Evolutionary conservation across 352 stramenopile genomes (phyloP).

Genomic region (Pythium oligandrum): DNA sequence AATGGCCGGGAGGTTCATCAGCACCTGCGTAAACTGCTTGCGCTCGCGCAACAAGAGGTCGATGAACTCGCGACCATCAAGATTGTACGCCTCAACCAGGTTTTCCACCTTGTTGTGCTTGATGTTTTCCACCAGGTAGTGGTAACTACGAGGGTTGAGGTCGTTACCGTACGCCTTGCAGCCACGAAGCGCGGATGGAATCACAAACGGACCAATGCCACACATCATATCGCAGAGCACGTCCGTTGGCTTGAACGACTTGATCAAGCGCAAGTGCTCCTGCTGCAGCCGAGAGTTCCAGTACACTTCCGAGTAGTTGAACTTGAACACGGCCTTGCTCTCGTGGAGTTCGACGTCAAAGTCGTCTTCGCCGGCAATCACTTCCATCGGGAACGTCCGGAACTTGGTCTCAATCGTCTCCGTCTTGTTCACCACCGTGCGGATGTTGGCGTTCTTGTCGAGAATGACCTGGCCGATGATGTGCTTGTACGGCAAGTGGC

Average conservation of each 20-base stretch:
- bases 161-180: constrained; percentile 91
- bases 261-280: constrained; percentile 92
- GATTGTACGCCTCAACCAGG: constrained; percentile 84
- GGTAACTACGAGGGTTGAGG: constrained; percentile 88
- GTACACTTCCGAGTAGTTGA: constrained; percentile 97
- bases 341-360: constrained; percentile 90
- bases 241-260: constrained; percentile 48
- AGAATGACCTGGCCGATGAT: constrained; percentile 97
- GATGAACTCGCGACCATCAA: constrained; percentile 92
- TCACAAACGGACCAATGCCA: constrained; percentile 94
- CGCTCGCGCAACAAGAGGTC: constrained; percentile 60
- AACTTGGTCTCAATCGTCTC: constrained; percentile 94
- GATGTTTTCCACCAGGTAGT: constrained; percentile 91
- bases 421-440: constrained; percentile 98
- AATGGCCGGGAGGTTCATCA: constrained; percentile 96
- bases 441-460: constrained; percentile 95
- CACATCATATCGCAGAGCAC: constrained; percentile 95
- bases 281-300: constrained; percentile 96
- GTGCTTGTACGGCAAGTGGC: constrained; percentile 94
- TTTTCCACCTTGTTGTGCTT: constrained; percentile 87
- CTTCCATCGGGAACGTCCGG: constrained; percentile 96
- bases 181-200: constrained; percentile 88
- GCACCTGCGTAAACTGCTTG: constrained; percentile 85
- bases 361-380: constrained; percentile 87
- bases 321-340: constrained; percentile 89